Base-by-base conservation (phyloP, 495 filamentous ascomycete genomes). In the Talaromyces wortmannii region DNA sequence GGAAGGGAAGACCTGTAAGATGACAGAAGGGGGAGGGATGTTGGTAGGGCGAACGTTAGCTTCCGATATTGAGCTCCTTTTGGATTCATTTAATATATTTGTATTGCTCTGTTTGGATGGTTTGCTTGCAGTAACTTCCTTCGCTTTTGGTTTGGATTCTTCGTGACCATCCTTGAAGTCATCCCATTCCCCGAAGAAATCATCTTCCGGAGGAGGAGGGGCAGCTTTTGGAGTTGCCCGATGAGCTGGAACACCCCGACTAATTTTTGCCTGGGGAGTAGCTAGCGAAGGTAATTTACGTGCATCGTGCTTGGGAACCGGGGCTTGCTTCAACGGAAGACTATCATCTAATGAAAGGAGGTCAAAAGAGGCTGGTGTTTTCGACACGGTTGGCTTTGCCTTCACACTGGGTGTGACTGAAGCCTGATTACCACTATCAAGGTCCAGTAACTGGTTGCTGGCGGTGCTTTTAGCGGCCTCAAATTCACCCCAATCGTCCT, bases 11-110 rank as follows among this genome's bases (percentile, higher is more conserved):
- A 90, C 66, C 36, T 89, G 78, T 23, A 98, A 77, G 5, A 97
- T 73, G 47, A 94, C 74, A 13, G 88, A 87, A 7, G 95, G 95
- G 2, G 94, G 91, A 16, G 94, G 92, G 4, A 96, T 83, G 66
- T 95, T 96, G 7, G 86, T 89, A 52, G 91, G 91, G 6, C 90
- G 89, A 33, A 78, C 63, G 48, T 73, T 58, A 15, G 59, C 50
- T 53, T 64, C n/a, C 50, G 55, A 40, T 56, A 59, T 13, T 30
- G 36, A 45, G 57, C 23, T 30, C 15, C 44, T 32, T 13, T 32
- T 29, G 12, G 46, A 11, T 49, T 45, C 12, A 16, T 18, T 48
- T 18, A 44, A 36, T 12, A 30, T 11, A 5, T 11, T 50, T 17
- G 45, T 29, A 30, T 29, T 15, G 12, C 18, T 42, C 4, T 29